A percentile compares a stretch with the other conserved stretches of the same genome.
Conservation (phyloP, 106 monocot species). For the Apostasia ramifera region DNA sequence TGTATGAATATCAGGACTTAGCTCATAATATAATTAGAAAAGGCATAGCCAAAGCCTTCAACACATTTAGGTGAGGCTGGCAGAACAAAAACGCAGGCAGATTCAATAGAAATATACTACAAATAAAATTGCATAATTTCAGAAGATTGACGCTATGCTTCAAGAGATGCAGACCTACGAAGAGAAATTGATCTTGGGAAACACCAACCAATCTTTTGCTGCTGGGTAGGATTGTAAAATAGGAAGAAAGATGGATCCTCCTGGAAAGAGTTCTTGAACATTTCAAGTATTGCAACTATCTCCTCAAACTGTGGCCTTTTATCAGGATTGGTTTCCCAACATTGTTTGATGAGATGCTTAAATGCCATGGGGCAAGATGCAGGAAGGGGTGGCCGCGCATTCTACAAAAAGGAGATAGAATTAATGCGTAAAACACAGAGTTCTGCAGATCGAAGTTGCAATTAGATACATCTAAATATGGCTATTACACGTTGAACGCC, state of each 20-base stretch:
- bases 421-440: neutral
- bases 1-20: too few relatives aligned
- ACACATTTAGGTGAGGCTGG: neutral
- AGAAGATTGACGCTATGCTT: constrained; percentile 1
- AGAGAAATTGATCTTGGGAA: constrained; percentile 31
- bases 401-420: constrained; percentile 24
- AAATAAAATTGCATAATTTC: neutral
- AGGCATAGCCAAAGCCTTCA: neutral
- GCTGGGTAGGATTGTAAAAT: constrained; percentile 40
- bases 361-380: constrained; percentile 57
- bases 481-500: neutral
- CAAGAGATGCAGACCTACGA: constrained; percentile 20
- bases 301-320: constrained; percentile 76
- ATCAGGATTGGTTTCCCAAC: constrained; percentile 75
- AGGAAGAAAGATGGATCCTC: constrained; percentile 60
- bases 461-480: neutral
- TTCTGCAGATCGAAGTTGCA: neutral
- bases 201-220: constrained; percentile 25
- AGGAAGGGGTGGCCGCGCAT: constrained; percentile 75
- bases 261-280: constrained; percentile 39
- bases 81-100: neutral
- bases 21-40: too few relatives aligned
- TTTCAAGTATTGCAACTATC: constrained; percentile 63
- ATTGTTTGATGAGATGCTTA: constrained; percentile 57
- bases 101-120: neutral